Conservation (phyloP, 257 asterid species). For the Penstemon newberryi region DNA sequence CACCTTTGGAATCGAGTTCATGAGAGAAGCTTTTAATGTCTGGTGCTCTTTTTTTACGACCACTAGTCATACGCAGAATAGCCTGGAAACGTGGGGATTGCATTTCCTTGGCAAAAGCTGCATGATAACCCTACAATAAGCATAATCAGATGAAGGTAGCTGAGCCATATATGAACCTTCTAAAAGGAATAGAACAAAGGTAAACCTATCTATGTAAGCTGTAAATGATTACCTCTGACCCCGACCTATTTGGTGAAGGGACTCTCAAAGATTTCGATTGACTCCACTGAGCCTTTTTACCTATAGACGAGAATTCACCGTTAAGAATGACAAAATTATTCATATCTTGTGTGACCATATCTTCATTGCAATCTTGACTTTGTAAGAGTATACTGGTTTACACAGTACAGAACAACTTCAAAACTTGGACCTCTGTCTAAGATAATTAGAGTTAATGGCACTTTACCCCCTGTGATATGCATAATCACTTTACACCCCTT, state of each 20-base stretch:
- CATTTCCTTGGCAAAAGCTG: conserved; percentile 80
- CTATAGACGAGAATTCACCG: conserved; percentile 41
- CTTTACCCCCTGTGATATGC: neutral
- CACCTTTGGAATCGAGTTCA: conserved; percentile 94
- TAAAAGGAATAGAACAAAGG: neutral
- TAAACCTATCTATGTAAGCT: neutral
- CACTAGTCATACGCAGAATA: conserved; percentile 80
- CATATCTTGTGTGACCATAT: neutral
- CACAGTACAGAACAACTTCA: neutral
- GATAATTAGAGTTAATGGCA: too few species aligned
- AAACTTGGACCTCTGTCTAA: neutral
- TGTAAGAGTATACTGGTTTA: neutral
- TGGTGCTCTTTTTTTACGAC: conserved; percentile 59
- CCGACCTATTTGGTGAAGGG: conserved; percentile 51
- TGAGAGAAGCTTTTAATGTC: conserved; percentile 95
- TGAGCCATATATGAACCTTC: conserved; percentile 23
- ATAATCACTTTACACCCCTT: too few species aligned
- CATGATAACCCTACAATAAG: conserved; percentile 67
- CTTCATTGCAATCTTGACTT: neutral
- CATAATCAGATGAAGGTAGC: conserved; percentile 27
- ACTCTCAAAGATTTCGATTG: conserved; percentile 63
- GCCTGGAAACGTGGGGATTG: conserved; percentile 98
- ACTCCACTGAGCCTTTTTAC: conserved; percentile 61
- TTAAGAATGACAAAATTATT: conserved; percentile 18
- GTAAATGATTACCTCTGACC: conserved; percentile 56